Conservation (phyloP, 1,284 basidiomycete genomes). For the Cutaneotrichosporon sp. region DNA sequence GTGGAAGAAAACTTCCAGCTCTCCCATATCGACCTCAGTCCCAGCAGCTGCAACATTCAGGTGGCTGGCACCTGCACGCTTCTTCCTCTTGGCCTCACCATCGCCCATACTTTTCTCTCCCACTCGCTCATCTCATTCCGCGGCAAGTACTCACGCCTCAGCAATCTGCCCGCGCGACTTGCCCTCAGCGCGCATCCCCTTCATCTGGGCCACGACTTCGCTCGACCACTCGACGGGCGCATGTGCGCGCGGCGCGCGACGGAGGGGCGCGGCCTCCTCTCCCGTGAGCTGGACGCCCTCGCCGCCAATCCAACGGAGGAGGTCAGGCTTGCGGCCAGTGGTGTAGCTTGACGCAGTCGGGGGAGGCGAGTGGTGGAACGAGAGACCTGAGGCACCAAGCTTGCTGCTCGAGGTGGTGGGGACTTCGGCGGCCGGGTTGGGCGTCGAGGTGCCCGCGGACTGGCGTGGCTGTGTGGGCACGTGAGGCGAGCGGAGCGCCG, state of each 20-base stretch:
- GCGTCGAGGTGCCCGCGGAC: conserved; percentile 44
- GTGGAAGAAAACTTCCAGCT: no score
- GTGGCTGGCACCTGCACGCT: no score
- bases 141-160: conserved; percentile 38
- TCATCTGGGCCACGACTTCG: conserved; percentile 35
- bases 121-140: background rate
- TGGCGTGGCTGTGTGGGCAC: conserved; percentile 31
- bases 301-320: conserved; percentile 43
- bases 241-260: conserved; percentile 4
- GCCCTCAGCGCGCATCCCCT: conserved; percentile 33
- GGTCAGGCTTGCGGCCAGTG: conserved; percentile 37
- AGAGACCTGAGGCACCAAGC: conserved; percentile 31
- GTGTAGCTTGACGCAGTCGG: conserved; percentile 47
- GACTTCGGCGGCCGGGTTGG: conserved; percentile 25
- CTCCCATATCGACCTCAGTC: background rate
- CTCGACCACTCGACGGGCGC: conserved; percentile 27
- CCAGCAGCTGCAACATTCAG: background rate
- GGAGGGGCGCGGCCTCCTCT: conserved; percentile 33
- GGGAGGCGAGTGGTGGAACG: conserved; percentile 48
- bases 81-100: background rate
- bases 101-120: background rate
- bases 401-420: conserved; percentile 14
- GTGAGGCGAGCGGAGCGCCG: conserved; percentile 38
- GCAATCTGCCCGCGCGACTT: conserved; percentile 37
- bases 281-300: conserved; percentile 35